A percentile compares a stretch with the other conserved stretches of the same genome.
These are phyloP conservation scores for Fraxinus dipetala DNA, from an alignment of 305 asterid species.

Conservation along the genomic window DNA sequence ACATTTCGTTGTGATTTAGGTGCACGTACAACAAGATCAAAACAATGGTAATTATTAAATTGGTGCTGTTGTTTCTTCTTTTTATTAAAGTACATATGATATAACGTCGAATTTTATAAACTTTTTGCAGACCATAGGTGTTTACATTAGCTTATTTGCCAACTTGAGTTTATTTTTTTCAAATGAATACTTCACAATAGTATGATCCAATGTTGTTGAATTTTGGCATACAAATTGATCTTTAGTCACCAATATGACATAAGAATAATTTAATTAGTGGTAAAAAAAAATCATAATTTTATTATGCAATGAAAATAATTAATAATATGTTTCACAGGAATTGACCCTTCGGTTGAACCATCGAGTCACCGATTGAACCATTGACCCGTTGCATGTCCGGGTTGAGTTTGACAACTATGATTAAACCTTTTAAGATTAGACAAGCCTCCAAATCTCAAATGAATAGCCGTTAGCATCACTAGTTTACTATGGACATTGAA, in stretches of 20 bases:
- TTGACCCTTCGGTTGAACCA: not conserved
- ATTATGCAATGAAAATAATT: not conserved
- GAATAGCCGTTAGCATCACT: not conserved
- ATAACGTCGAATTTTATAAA: not conserved
- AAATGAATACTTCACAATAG: not conserved
- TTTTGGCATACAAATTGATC: not conserved
- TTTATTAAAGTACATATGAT: not conserved
- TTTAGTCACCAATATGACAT: not conserved
- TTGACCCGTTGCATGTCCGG: not conserved
- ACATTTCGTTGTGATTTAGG: not conserved
- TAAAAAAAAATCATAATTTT: not conserved
- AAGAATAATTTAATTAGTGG: not conserved
- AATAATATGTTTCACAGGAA: not conserved
- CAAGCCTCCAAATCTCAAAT: too few relatives aligned
- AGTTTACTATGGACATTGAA: slow-evolving; percentile 33
- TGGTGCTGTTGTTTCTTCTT: not conserved
- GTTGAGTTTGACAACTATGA: not conserved
- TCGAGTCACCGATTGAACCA: not conserved
- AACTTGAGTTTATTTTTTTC: not conserved
- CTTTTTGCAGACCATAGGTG: not conserved
- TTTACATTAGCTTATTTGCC: not conserved
- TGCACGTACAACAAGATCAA: not conserved
- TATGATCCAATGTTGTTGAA: too few relatives aligned
- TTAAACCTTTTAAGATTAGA: too few relatives aligned
- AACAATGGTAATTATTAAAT: not conserved